Evolutionary conservation across 1,284 basidiomycete species (phyloP), one percentile per base, ranked within the genome.

Genomic region (Sporisorium sorghi): DNA sequence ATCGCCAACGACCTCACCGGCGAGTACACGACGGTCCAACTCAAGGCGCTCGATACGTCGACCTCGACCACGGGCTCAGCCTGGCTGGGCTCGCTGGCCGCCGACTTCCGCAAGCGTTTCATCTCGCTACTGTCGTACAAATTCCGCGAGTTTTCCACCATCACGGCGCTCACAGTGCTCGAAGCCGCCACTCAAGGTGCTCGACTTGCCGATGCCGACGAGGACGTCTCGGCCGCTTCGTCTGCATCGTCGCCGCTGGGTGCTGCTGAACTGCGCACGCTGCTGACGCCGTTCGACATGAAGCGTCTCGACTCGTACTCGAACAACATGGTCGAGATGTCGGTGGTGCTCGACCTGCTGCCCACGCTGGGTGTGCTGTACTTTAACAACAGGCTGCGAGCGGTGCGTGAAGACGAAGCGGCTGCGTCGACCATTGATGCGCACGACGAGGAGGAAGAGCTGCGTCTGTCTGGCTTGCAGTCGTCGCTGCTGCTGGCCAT

Each of bases 261-360:
- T n/a, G 85, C 91, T 2, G 81, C 88, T 1, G 94, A 98, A 79
- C 87, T 99, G 10, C 87, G 88, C 1, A 87, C 90, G 42, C 85
- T 93, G 17, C 85, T 97, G 66, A 91, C 93, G 1, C 94, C 96
- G 0, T 98, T 97, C 83, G 97, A 99, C 86, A 88, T 99, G 79
- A 98, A 98, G 86, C 91, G 97, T 2, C 89, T 99, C 35, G 92
- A 96, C 76, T 92, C 95, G 7, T 99, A 99, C 80, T 91, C 93
- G 5, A 94, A 96, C 85, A 97, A 95, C 85, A 91, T 92, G 89
- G 88, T 99, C 49, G 97, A 99, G 85, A 97, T 96, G 83, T 94
- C 97, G 83, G 93, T 97, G 79, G 90, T 99, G 62, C 87, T 99
- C 50, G 97, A 99, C 85, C 88, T 99, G 15, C 87, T 99, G 5